Evolutionary conservation across 2,329 filamentous ascomycete species (phyloP), one percentile per base, ranked within the genome.

Genomic region (Byssoonygena ceratinophila): DNA sequence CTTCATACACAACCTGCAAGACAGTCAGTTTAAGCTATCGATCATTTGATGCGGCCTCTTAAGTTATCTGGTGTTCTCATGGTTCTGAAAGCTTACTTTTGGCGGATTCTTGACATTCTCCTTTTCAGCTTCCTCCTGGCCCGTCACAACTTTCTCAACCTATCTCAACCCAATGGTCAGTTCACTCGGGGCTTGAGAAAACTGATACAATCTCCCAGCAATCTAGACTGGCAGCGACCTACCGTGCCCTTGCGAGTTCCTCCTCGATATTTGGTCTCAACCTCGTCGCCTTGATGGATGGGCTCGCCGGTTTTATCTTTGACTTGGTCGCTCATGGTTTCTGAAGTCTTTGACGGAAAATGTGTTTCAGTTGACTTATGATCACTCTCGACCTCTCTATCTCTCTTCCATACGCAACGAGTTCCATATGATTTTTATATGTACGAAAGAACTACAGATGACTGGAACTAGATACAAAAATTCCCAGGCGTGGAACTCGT

Each of bases 101-200:
- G 47, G 47, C 36, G 36, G 47, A 27, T 51, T 51, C 47, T 39
- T 40, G 14, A 51, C 47, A 31, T 39, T n/a, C 27, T 51, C 47
- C 7, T 31, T 22, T 29, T 32, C 4, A 4, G 47, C 47, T 32
- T 51, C 47, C 14, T 51, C 36, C 23, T 51, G 32, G 23, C 36
- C 32, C 9, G 16, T 51, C 37, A 51, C 47, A n/a, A 51, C n/a
- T 1, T 43, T 51, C 6, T 51, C 47, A n/a, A 51, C 47, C 47
- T 51, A 29, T 7, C 3, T 4, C 11, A 12, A n/a, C 9, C 12
- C 2, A 39, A 16, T 22, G 16, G 34, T 37, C 29, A 39, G 14
- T n/a, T 27, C 25, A 47, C 4, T 27, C 18, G 18, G 6, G 8
- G 4, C 32, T n/a, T n/a, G n/a, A n/a, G n/a, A n/a, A n/a, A n/a